phyloP scores from a whole-genome alignment of 176 grass and related monocot genomes.

The Triticum urartu region DNA sequence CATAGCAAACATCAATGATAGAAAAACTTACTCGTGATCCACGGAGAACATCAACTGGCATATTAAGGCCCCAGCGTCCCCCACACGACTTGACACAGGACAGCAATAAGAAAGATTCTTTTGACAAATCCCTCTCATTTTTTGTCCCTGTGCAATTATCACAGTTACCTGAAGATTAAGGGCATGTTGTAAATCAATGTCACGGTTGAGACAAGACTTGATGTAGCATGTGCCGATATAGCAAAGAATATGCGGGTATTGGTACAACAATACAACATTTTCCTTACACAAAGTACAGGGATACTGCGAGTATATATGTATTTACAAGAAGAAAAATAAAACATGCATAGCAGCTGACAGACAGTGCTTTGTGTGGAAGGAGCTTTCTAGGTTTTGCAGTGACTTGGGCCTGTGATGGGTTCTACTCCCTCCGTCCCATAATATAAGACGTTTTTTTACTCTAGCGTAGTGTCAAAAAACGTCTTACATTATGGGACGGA shows the following conservation, averaged over 20 bases:
- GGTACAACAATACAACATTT: not conserved
- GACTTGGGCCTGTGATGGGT: not conserved
- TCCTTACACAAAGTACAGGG: not conserved
- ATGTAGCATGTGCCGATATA: not conserved
- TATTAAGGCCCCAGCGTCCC: slow-evolving; percentile 80
- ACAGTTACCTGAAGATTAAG: slow-evolving; percentile 72
- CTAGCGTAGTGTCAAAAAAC: no score
- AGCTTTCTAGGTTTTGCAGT: not conserved
- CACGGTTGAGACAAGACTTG: not conserved
- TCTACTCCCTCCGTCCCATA: not conserved
- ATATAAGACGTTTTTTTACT: no score
- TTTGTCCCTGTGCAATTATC: slow-evolving; percentile 69
- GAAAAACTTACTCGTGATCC: slow-evolving; percentile 72
- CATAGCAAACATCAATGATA: not conserved
- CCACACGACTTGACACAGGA: slow-evolving; percentile 91
- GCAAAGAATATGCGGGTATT: not conserved
- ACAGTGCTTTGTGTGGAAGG: not conserved
- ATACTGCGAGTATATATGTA: not conserved
- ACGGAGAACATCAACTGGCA: slow-evolving; percentile 89
- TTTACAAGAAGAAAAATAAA: not conserved
- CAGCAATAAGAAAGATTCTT: slow-evolving; percentile 81
- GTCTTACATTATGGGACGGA: no score
- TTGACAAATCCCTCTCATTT: slow-evolving; percentile 81
- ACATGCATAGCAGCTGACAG: not conserved
- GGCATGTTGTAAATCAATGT: slow-evolving; percentile 14